Evolutionary conservation across 345 rosid genomes (phyloP), one percentile per base, ranked within the genome.

Genomic region (Linum trigynum): DNA sequence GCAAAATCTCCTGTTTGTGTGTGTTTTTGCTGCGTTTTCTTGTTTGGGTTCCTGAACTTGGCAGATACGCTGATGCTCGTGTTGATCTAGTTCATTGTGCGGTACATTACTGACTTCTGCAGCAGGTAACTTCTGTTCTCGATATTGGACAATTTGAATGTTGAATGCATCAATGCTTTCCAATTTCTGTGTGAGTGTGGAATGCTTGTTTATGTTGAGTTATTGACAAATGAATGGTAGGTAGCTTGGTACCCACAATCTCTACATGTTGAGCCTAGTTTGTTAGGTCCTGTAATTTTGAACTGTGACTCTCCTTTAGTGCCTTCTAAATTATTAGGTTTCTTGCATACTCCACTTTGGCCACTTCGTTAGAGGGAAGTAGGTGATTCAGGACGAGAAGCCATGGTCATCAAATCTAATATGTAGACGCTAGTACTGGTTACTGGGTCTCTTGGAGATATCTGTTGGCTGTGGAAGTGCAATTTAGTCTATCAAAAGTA

Each of bases 61-160:
- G 38, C 76, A 90, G 97, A 92, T 79, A 77, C 72, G 67, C 73
- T 92, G 97, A 84, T 92, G 77, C 38, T 90, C 17, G 88, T 92
- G 48, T 73, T 92, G 84, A 76, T 92, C 86, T 92, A 92, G 92
- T 92, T 89, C 65, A 62, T 92, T 45, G 63, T 84, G 1, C 82
- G 82, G 67, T 81, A 81, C 73, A 77, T 82, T 17, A 82, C 84
- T 1, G 89, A 79, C 37, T 75, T 89, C 64, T 82, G 72, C 81
- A 72, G 79, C 72, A 86, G 95, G 96, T 87, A 80, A 48, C 15
- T 62, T 32, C 58, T 48, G 12, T 15, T 48, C 53, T 48, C 8
- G 53, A 8, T 6, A 8, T 15, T 48, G 14, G 12, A 48, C 4
- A 0, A 8, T 8, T 1, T 0, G 9, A 48, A 48, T n/a, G n/a